Evolutionary conservation across 257 asterid genomes (phyloP).

Genomic region (Avicennia marina): DNA sequence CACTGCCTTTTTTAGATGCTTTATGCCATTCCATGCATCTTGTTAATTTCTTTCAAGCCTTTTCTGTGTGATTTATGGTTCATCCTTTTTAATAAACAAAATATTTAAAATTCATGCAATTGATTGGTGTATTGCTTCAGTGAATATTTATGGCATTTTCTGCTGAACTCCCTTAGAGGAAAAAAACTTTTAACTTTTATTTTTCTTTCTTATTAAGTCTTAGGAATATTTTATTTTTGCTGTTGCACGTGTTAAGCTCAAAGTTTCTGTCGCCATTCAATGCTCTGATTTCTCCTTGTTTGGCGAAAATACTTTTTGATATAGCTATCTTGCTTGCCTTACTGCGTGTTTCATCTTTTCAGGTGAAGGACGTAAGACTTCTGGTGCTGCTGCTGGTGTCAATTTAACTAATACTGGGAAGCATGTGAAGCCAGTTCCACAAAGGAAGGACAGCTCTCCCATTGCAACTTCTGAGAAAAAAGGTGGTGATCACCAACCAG

Average conservation of each 20-base stretch:
- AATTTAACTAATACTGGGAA: constrained; percentile 46
- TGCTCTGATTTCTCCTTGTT: no score
- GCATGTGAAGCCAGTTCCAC: constrained; percentile 46
- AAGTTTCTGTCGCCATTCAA: no score
- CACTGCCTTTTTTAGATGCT: not conserved
- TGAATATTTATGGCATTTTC: not conserved
- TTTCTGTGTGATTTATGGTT: not conserved
- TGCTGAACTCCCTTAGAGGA: not conserved
- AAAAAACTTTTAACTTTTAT: not conserved
- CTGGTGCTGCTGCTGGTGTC: constrained; percentile 41
- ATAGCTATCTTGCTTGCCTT: not conserved
- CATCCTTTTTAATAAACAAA: not conserved
- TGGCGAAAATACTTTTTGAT: no score
- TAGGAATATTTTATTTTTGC: no score
- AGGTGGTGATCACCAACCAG: constrained; percentile 56
- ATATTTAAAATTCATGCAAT: no score
- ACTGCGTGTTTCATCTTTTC: constrained; percentile 23
- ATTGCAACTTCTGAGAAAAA: constrained; percentile 62
- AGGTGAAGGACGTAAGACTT: constrained; percentile 66
- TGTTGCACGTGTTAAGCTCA: no score
- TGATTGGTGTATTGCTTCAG: not conserved
- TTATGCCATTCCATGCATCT: not conserved
- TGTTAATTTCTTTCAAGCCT: not conserved
- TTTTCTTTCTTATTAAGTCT: not conserved
- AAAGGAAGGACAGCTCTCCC: constrained; percentile 63